phyloP scores from a whole-genome alignment of 495 filamentous ascomycete genomes.

The Tuber magnatum region DNA sequence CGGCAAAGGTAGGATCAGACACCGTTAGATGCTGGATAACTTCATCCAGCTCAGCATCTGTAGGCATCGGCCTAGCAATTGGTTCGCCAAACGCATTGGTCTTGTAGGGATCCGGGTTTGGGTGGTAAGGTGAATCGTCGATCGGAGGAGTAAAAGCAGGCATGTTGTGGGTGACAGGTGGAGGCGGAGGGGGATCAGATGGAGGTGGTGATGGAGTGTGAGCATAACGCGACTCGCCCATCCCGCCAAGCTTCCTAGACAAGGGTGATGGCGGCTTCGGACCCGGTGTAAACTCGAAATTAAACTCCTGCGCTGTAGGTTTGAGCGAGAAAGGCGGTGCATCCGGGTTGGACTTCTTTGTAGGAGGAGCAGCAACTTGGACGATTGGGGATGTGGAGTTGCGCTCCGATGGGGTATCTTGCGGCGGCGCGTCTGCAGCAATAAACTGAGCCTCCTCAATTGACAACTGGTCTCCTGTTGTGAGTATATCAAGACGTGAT shows the following conservation, averaged over 20 bases:
- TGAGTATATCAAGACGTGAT: conserved; percentile 23
- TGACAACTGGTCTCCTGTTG: conserved; percentile 12
- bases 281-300: conserved; percentile 31
- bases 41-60: conserved; percentile 39
- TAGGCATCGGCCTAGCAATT: conserved; percentile 29
- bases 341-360: neutral
- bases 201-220: conserved; percentile 39
- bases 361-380: neutral
- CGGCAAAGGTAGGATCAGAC: conserved; percentile 22
- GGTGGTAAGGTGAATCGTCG: conserved; percentile 9
- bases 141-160: conserved; percentile 23
- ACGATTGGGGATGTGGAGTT: conserved; percentile 8
- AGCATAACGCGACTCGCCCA: conserved; percentile 38
- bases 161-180: conserved; percentile 21
- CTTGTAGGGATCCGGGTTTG: conserved; percentile 21
- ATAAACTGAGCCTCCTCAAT: conserved; percentile 25
- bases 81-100: conserved; percentile 15
- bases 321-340: conserved; percentile 13
- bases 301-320: conserved; percentile 26
- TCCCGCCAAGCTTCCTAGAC: conserved; percentile 19
- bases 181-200: conserved; percentile 33
- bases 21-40: conserved; percentile 29
- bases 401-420: conserved; percentile 16
- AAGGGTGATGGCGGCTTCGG: conserved; percentile 20
- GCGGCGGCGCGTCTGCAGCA: conserved; percentile 18